Conservation (phyloP, 192 early-diverging fungal species). For the Coemansia sp. region DNA sequence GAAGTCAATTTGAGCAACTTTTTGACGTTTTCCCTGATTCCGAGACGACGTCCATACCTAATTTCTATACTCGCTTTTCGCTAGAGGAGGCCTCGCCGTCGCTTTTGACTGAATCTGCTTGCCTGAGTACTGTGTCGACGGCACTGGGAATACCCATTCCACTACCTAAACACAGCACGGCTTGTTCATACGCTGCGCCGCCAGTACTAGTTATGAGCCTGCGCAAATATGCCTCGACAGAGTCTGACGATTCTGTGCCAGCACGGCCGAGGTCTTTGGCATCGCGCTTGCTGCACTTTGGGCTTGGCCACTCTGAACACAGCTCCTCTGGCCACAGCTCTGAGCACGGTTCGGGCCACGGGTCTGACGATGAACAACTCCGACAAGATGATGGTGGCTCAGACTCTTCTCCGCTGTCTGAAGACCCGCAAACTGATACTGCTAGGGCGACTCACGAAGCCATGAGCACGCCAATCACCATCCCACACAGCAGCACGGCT, state of each 20-base stretch:
- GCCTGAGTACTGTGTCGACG: background rate
- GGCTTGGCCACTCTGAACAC: conserved; percentile 10
- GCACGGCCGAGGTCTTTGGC: conserved; percentile 18
- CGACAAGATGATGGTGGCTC: background rate
- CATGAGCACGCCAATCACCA: conserved; percentile 30
- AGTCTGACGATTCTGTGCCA: background rate
- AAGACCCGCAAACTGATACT: conserved; percentile 5
- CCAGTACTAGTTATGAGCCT: conserved; percentile 31
- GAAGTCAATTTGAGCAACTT: conserved; percentile 33
- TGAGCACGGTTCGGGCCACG: background rate
- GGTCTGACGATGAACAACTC: background rate
- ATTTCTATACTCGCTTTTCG: conserved; percentile 18
- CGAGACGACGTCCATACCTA: background rate
- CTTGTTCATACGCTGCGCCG: conserved; percentile 23
- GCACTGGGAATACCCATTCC: conserved; percentile 5
- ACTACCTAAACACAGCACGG: background rate
- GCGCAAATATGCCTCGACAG: conserved; percentile 24
- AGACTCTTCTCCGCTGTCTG: background rate
- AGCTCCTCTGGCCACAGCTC: conserved; percentile 1
- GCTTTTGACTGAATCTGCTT: background rate
- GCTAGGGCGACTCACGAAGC: conserved; percentile 29
- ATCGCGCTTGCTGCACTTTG: conserved; percentile 26
- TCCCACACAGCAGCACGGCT: conserved; percentile 7
- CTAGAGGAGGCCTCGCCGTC: conserved; percentile 6
- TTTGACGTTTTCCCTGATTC: conserved; percentile 35